Conservation (phyloP, 2,329 filamentous ascomycete genomes). For the Cadophora sp. region DNA sequence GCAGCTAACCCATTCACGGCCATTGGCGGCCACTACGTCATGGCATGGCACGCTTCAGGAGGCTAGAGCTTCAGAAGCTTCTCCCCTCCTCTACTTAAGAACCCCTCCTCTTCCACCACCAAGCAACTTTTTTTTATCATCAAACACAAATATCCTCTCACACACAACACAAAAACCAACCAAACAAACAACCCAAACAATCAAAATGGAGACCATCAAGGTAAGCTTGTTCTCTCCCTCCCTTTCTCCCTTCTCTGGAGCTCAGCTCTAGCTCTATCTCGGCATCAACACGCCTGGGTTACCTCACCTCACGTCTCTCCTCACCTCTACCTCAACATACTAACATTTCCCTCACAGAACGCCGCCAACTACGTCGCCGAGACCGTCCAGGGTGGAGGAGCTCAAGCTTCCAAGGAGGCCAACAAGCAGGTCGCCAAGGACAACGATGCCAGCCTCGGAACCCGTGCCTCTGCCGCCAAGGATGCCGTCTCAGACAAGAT, state of each 20-base stretch:
- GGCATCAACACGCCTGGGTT: background rate
- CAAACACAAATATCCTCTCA: conserved; percentile 29
- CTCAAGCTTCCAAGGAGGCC: conserved; percentile 61
- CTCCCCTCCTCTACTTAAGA: conserved; percentile 12
- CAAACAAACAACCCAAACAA: conserved; percentile 27
- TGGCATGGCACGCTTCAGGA: conserved; percentile 10
- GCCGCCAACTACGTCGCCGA: conserved; percentile 63
- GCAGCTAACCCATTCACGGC: background rate
- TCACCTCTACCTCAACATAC: background rate
- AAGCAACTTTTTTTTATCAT: conserved; percentile 24
- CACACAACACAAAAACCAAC: conserved; percentile 28
- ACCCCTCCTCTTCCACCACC: conserved; percentile 23
- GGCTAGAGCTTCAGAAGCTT: conserved; percentile 8
- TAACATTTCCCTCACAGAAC: conserved; percentile 46
- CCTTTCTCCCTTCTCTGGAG: background rate
- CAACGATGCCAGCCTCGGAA: conserved; percentile 49
- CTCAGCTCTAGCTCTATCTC: background rate
- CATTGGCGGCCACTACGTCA: conserved; percentile 6
- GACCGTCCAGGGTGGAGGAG: conserved; percentile 55
- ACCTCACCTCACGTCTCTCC: background rate
- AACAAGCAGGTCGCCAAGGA: conserved; percentile 65
- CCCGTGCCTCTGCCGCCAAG: conserved; percentile 57
- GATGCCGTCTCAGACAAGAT: conserved; percentile 59
- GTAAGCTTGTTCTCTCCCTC: conserved; percentile 28
- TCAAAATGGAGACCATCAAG: conserved; percentile 48